A percentile compares a stretch with the other conserved stretches of the same genome.
These are phyloP conservation scores for Lobosporangium transversale DNA, from an alignment of 192 early-diverging fungal species.

Conservation along the genomic window DNA sequence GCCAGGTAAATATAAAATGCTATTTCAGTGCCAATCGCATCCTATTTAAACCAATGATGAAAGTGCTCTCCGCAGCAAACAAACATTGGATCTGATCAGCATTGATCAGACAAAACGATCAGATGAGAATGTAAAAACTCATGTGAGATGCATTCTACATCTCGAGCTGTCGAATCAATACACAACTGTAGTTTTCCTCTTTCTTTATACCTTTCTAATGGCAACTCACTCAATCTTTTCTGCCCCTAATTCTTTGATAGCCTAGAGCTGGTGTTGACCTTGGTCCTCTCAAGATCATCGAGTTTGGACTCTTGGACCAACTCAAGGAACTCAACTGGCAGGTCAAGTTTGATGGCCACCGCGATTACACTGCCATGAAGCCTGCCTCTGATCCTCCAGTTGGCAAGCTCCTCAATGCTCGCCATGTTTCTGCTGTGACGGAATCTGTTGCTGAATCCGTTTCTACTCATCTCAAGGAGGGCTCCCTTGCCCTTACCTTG, in stretches of 20 bases:
- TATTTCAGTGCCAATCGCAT: too few relatives aligned
- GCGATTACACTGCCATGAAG: conserved; percentile 72
- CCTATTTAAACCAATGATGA: too few relatives aligned
- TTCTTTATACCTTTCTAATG: too few relatives aligned
- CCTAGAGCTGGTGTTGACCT: conserved; percentile 90
- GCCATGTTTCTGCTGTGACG: conserved; percentile 84
- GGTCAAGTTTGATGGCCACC: conserved; percentile 80
- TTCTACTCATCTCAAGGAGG: conserved; percentile 65
- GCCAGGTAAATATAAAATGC: conserved; percentile 55
- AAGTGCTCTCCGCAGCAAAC: too few relatives aligned
- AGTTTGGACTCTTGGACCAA: conserved; percentile 88
- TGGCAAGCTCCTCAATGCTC: conserved; percentile 85
- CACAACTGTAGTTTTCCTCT: too few relatives aligned
- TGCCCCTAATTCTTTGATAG: conserved; percentile 42
- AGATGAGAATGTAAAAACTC: too few relatives aligned
- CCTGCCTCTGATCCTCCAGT: conserved; percentile 77
- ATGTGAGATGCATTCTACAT: too few relatives aligned
- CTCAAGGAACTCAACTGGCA: conserved; percentile 82
- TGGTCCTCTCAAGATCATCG: conserved; percentile 84
- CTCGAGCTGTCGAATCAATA: too few relatives aligned
- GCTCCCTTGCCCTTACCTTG: conserved; percentile 88
- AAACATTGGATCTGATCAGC: too few relatives aligned
- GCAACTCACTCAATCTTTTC: neutral
- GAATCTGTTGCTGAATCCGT: conserved; percentile 73
- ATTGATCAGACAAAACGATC: too few relatives aligned